Evolutionary conservation across 805 yeast species (phyloP).

Genomic region (Torulaspora indica): DNA sequence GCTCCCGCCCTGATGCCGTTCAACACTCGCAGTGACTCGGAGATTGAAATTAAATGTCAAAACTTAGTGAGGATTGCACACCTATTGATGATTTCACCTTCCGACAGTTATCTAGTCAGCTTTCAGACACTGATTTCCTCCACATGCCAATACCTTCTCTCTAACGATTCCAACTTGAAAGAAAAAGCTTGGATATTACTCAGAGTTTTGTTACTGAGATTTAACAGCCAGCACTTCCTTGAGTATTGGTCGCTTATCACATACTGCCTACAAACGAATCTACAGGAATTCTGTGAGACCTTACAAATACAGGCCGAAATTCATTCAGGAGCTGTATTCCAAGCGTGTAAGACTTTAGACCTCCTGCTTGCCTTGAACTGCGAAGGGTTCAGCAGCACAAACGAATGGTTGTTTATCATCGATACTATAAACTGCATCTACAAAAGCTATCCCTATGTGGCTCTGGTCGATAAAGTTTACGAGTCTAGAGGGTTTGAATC

Average conservation of each 20-base stretch:
- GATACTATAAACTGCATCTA: conserved; percentile 59
- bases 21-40: conserved; percentile 65
- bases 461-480: conserved; percentile 46
- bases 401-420: conserved; percentile 82
- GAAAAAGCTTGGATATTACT: conserved; percentile 46
- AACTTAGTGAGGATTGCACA: conserved; percentile 62
- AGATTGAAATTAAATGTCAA: conserved; percentile 47
- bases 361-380: conserved; percentile 58
- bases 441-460: conserved; percentile 34
- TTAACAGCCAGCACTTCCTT: conserved; percentile 57
- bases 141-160: conserved; percentile 38
- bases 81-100: conserved; percentile 56
- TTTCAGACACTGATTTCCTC: conserved; percentile 46
- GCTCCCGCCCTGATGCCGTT: conserved; percentile 54
- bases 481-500: conserved; percentile 37
- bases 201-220: conserved; percentile 60
- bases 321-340: conserved; percentile 39
- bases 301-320: conserved; percentile 28
- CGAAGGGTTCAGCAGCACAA: conserved; percentile 67
- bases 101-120: conserved; percentile 48
- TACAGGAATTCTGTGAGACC: conserved; percentile 31
- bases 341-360: conserved; percentile 76
- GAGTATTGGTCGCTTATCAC: conserved; percentile 67
- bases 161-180: conserved; percentile 30
- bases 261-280: conserved; percentile 49